phyloP scores from a whole-genome alignment of 2,329 filamentous ascomycete genomes.

The Colletotrichum cordylinicola region DNA sequence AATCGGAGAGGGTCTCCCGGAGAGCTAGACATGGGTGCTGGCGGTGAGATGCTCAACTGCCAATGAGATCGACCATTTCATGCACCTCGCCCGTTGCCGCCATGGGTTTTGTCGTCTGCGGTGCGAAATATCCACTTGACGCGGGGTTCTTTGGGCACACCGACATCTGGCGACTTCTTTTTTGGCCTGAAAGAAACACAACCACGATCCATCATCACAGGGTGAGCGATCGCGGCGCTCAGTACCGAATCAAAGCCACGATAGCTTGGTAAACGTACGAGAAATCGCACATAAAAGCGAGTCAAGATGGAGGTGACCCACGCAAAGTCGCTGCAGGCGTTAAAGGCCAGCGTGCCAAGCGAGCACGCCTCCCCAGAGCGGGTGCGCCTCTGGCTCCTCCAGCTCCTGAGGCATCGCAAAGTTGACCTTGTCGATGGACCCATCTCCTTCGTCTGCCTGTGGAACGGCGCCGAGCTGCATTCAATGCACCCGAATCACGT shows the following conservation, averaged over 20 bases:
- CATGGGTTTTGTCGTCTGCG: not conserved
- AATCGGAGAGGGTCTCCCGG: not conserved
- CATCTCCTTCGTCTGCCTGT: not conserved
- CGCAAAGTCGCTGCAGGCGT: not conserved
- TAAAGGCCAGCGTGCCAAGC: not conserved
- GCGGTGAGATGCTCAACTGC: not conserved
- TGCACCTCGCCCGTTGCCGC: not conserved
- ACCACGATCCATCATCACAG: not conserved
- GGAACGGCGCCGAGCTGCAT: not conserved
- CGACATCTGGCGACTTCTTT: not conserved
- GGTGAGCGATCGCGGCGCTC: not conserved
- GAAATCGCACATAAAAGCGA: not conserved
- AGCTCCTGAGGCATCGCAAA: not conserved
- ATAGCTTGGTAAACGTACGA: not conserved
- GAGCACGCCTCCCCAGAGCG: not conserved
- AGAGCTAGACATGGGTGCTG: not conserved
- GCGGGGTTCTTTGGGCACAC: not conserved
- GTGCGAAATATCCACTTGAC: not conserved
- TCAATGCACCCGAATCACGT: not conserved
- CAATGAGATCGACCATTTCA: not conserved
- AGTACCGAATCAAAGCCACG: not conserved
- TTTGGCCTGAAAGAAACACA: not conserved
- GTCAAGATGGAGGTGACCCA: not conserved
- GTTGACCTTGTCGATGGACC: not conserved
- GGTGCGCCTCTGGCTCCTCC: not conserved